Evolutionary conservation across 192 early-diverging fungal species (phyloP).

Genomic region (Borealophlyctis nickersoniae): DNA sequence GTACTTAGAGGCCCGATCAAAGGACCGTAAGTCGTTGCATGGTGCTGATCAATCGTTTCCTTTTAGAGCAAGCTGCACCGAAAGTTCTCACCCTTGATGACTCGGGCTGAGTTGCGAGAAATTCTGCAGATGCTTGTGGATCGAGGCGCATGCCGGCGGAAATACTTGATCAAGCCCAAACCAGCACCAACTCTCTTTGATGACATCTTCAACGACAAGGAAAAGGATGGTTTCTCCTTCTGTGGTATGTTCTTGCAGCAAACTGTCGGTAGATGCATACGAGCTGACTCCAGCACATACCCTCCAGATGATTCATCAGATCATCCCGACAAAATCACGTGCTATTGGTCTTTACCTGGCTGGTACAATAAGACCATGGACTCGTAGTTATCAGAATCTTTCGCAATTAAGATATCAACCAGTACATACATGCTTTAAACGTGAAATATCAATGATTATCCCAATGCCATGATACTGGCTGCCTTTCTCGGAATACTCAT

Average conservation of each 20-base stretch:
- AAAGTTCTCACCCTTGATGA: slow-evolving; percentile 25
- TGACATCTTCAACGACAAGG: neutral
- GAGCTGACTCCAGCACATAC: neutral
- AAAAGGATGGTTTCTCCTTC: neutral
- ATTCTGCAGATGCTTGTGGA: slow-evolving; percentile 30
- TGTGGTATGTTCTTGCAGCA: too few relatives aligned
- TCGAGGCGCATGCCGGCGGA: slow-evolving; percentile 23
- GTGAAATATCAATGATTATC: too few relatives aligned
- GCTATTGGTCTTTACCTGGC: slow-evolving; percentile 9
- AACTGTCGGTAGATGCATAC: neutral
- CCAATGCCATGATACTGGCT: too few relatives aligned
- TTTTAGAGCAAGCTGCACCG: slow-evolving; percentile 11
- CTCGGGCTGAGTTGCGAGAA: slow-evolving; percentile 34
- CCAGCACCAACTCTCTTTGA: slow-evolving; percentile 7
- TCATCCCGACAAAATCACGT: neutral
- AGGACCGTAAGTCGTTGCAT: neutral
- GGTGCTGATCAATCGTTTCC: neutral
- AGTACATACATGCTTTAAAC: too few relatives aligned
- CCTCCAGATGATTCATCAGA: neutral
- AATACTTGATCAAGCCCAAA: slow-evolving; percentile 23
- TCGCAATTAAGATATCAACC: too few relatives aligned
- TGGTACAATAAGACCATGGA: slow-evolving; percentile 9
- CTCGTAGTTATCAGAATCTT: too few relatives aligned
- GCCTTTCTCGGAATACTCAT: too few relatives aligned
- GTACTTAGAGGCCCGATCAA: slow-evolving; percentile 7